Base-by-base conservation (phyloP, 495 filamentous ascomycete genomes). In the Cetradonia linearis region DNA sequence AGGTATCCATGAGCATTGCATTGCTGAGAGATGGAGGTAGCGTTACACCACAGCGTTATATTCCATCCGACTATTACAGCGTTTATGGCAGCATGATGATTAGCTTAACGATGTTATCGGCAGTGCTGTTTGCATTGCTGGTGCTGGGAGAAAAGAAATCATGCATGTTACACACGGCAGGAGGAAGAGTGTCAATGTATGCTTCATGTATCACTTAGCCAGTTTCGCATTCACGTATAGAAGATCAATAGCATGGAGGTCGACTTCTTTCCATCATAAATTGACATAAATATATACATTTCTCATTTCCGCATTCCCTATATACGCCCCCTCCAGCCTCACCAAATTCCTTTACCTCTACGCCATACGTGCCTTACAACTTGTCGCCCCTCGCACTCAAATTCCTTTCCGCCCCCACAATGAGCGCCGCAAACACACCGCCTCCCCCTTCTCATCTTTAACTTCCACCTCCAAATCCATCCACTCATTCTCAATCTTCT, bases 401-500 rank as follows among this genome's bases (percentile, higher is more conserved):
- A 58, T 80, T 80, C 62, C 78, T 69, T 33, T 67, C 70, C 10
- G 65, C 63, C 20, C 69, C 59, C 33, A 83, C 40, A 34, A 81
- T 72, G 63, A 83, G 62, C 8, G 72, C 71, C n/a, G 83, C 73
- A 62, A 84, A 46, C 8, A 77, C 6, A 85, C 72, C 36, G 85
- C 48, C 28, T 78, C 73, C 2, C 72, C 73, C 0, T 61, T 49
- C n/a, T 71, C 70, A 67, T 82, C 78, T 34, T 74, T 44, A 7
- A 85, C 66, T 47, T 80, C 55, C 9, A 84, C 70, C 52, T 81
- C 79, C 18, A 84, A 36, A 65, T 85, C 82, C 59, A 74, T 73
- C 49, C 74, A 61, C 10, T 76, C 74, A 55, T 77, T 74, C 64
- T 70, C 69, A 46, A 76, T 75, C 65, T 65, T 63, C 64, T 78